These are phyloP conservation scores for Alternaria consortialis DNA, from an alignment of 2,329 filamentous ascomycete genomes.

Conservation along the genomic window DNA sequence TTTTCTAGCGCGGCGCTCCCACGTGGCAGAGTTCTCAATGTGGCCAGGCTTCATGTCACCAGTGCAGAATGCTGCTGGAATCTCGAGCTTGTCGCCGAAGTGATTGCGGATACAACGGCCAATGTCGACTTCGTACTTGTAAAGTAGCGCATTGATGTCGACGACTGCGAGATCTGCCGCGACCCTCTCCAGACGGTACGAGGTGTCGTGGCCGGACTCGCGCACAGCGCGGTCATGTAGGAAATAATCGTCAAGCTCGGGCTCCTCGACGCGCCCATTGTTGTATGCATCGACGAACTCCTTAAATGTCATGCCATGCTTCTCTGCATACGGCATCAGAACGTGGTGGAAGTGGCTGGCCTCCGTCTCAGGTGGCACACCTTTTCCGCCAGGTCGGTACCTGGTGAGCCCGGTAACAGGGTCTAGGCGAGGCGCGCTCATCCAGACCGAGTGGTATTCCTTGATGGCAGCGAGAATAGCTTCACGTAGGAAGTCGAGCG, in stretches of 20 bases:
- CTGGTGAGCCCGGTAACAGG: constrained; percentile 79
- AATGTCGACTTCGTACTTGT: constrained; percentile 97
- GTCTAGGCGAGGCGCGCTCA: constrained; percentile 74
- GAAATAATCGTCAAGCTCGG: constrained; percentile 94
- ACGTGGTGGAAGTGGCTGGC: constrained; percentile 86
- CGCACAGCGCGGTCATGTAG: constrained; percentile 93
- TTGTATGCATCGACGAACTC: constrained; percentile 94
- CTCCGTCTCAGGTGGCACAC: constrained; percentile 92
- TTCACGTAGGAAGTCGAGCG: constrained; percentile 80
- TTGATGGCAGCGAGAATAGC: constrained; percentile 93
- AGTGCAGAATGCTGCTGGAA: constrained; percentile 83
- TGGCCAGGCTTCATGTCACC: constrained; percentile 70
- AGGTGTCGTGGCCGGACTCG: constrained; percentile 96
- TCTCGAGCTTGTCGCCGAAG: constrained; percentile 82
- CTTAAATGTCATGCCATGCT: constrained; percentile 81
- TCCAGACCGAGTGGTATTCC: constrained; percentile 93
- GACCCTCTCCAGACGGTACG: constrained; percentile 88
- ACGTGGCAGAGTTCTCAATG: constrained; percentile 81
- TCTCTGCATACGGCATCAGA: constrained; percentile 81
- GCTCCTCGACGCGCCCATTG: constrained; percentile 73
- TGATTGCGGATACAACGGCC: constrained; percentile 82
- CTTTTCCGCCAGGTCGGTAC: constrained; percentile 83
- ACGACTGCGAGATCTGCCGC: constrained; percentile 86
- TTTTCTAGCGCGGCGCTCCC: constrained; percentile 87
- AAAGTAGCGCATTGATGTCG: constrained; percentile 91